Conservation (phyloP, 306 rosid species). For the Trifolium pratense region DNA sequence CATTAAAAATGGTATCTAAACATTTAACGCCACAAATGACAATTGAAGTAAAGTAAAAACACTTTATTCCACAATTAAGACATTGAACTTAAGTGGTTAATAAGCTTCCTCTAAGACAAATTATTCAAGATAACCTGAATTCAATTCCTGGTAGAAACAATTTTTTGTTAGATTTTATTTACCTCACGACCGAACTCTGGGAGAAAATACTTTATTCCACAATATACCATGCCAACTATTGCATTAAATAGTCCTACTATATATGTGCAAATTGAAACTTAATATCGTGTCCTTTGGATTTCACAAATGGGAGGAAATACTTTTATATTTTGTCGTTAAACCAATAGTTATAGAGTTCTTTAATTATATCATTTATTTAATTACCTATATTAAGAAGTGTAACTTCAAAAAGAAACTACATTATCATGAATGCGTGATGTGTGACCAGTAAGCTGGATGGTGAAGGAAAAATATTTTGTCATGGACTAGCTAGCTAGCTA, state of each 20-base stretch:
- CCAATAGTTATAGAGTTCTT: conserved; percentile 3
- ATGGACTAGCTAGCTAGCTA: not conserved
- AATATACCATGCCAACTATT: too few relatives aligned
- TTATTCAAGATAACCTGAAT: too few relatives aligned
- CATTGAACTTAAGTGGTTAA: too few relatives aligned
- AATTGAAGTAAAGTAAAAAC: not conserved
- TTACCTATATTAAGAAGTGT: not conserved
- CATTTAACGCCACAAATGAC: not conserved
- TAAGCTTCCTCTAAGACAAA: too few relatives aligned
- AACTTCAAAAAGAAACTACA: not conserved
- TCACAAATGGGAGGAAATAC: conserved; percentile 12
- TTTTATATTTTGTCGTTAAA: not conserved
- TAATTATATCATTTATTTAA: not conserved
- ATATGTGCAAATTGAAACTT: conserved; percentile 1
- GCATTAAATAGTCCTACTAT: too few relatives aligned
- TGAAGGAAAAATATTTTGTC: not conserved
- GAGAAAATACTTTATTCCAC: too few relatives aligned
- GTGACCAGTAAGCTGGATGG: conserved; percentile 8
- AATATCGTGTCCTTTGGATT: not conserved
- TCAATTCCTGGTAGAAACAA: too few relatives aligned
- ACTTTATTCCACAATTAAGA: not conserved
- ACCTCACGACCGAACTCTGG: too few relatives aligned
- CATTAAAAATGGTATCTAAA: conserved; percentile 4
- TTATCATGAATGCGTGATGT: conserved; percentile 2
- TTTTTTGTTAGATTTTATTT: too few relatives aligned